Conservation (phyloP, 2,329 filamentous ascomycete genomes). For the Emergomyces pasteurianus region DNA sequence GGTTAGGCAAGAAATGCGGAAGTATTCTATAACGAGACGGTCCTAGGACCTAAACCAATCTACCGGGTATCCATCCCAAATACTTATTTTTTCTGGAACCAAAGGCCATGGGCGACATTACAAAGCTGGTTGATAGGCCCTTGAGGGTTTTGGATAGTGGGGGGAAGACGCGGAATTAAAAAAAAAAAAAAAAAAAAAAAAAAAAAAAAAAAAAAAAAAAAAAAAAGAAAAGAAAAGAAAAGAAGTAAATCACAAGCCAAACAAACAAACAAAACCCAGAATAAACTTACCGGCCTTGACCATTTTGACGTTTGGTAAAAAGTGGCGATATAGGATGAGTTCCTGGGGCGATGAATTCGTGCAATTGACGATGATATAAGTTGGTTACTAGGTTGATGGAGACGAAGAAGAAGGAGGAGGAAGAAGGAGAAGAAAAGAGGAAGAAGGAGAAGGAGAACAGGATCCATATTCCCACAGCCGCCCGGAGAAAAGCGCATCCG, state of each 20-base stretch:
- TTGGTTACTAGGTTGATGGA: background rate
- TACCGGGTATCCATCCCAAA: slow-evolving; percentile 8
- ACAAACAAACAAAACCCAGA: slow-evolving; percentile 8
- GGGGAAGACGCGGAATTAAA: background rate
- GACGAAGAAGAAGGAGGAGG: background rate
- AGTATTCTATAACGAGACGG: background rate
- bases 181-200: slow-evolving; percentile 6
- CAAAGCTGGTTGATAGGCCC: background rate
- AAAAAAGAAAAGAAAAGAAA: background rate
- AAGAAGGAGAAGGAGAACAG: slow-evolving; percentile 15
- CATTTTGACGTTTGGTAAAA: slow-evolving; percentile 57
- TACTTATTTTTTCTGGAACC: slow-evolving; percentile 1
- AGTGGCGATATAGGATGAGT: slow-evolving; percentile 12
- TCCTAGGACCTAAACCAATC: background rate
- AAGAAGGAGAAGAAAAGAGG: slow-evolving; percentile 7
- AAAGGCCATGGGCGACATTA: slow-evolving; percentile 5
- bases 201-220: slow-evolving; percentile 2
- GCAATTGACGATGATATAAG: background rate
- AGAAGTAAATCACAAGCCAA: background rate
- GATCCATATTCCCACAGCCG: no score
- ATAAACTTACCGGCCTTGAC: slow-evolving; percentile 81
- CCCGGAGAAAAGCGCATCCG: background rate
- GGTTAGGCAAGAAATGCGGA: background rate
- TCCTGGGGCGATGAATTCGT: background rate
- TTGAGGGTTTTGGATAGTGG: background rate